phyloP scores from a whole-genome alignment of 495 filamentous ascomycete species.

The Viridothelium virens region DNA sequence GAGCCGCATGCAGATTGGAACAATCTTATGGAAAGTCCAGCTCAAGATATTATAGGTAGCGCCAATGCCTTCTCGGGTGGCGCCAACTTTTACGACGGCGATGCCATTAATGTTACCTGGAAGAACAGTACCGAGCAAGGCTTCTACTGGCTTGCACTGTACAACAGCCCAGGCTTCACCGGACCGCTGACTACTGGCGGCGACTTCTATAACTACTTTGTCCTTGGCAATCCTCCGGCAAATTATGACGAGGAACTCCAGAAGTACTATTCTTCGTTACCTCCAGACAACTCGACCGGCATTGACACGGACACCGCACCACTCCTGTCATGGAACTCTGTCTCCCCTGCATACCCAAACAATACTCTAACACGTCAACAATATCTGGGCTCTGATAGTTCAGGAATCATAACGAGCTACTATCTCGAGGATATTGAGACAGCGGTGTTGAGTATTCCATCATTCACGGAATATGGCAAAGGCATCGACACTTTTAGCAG shows the following conservation, averaged over 20 bases:
- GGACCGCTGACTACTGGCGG: slow-evolving; percentile 42
- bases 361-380: slow-evolving; percentile 18
- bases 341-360: slow-evolving; percentile 9
- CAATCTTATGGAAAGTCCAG: slow-evolving; percentile 41
- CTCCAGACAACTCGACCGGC: background rate
- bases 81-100: slow-evolving; percentile 44
- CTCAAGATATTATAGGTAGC: slow-evolving; percentile 37
- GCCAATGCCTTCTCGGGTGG: slow-evolving; percentile 35
- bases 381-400: slow-evolving; percentile 18
- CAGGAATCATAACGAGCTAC: slow-evolving; percentile 35
- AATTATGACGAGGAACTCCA: slow-evolving; percentile 5
- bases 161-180: slow-evolving; percentile 31
- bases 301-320: slow-evolving; percentile 9
- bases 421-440: slow-evolving; percentile 32
- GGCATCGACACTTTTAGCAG: slow-evolving; percentile 34
- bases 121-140: slow-evolving; percentile 36
- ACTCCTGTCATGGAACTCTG: background rate
- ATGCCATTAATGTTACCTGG: slow-evolving; percentile 27
- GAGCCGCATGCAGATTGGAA: slow-evolving; percentile 49
- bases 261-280: background rate
- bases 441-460: slow-evolving; percentile 46
- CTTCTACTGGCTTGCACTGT: slow-evolving; percentile 36
- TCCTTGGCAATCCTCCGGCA: slow-evolving; percentile 32
- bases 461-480: slow-evolving; percentile 36
- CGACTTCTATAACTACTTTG: slow-evolving; percentile 47